Evolutionary conservation across 192 early-diverging fungal genomes (phyloP), one percentile per base, ranked within the genome.

Genomic region (Kappamyces sp.): DNA sequence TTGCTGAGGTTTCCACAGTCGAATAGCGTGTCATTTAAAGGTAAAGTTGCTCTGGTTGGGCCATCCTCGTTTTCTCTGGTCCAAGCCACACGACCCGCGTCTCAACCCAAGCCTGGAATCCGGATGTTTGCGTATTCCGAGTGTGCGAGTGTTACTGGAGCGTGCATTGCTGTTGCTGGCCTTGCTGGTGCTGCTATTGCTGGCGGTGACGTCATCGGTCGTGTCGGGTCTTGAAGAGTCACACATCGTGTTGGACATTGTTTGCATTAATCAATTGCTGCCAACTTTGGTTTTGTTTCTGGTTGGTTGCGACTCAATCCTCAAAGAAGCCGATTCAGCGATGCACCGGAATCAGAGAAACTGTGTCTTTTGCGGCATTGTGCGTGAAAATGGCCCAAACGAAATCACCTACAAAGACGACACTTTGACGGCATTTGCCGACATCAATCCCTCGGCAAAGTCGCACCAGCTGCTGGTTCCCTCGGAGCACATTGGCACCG

Each of bases 341-440:
- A 53, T 53, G 51, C 38, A 5, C 8, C 38, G 37, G 9, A 12
- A 36, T 40, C 12, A 31, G 7, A 10, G 41, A 5, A 5, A 32
- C 12, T 57, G 54, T n/a, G n/a, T 57, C 32, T 57, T 57, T 57
- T 57, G 54, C n/a, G 54, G 31, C 46, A 57, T 57, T 40, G 46
- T 57, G 42, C 42, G 46, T 34, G 4, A 57, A 9, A 57, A 40
- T n/a, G 54, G 54, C 7, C 54, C 54, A 57, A 57, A 57, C 33
- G 46, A 36, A 8, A 57, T 57, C 15, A 40, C 46, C 46, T 57
- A 57, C 13, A 40, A 34, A 31, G 54, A 57, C 33, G 38, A 57
- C 23, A 7, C 42, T 5, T 57, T 57, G 32, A 6, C 46, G 31
- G 54, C 36, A 3, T 57, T 57, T 57, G 36, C 13, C 32, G 54